Percentiles rank a stretch among this genome's conserved stretches.
Conservation (phyloP, 1,284 basidiomycete genomes). For the Ceratobasidium sp. region DNA sequence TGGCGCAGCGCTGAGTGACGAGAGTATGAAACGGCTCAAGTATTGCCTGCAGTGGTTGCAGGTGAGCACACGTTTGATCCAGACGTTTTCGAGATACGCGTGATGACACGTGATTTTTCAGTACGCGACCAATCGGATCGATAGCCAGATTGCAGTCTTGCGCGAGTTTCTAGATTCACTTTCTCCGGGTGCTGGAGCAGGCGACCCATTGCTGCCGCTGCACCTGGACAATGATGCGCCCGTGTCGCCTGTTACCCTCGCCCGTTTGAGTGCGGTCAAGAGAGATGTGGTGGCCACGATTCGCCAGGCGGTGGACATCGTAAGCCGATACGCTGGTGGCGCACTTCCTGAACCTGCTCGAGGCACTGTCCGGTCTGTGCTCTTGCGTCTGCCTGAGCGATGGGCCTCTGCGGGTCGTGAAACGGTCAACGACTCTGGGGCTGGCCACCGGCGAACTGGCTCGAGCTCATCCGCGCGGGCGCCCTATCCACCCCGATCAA, state of each 20-base stretch:
- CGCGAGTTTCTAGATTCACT: slow-evolving; percentile 76
- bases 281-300: slow-evolving; percentile 85
- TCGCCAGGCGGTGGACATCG: slow-evolving; percentile 85
- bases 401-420: slow-evolving; percentile 64
- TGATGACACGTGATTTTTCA: slow-evolving; percentile 50
- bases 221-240: slow-evolving; percentile 54
- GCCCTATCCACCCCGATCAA: slow-evolving; percentile 34
- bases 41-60: slow-evolving; percentile 91
- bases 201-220: slow-evolving; percentile 48
- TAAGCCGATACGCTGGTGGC: slow-evolving; percentile 83
- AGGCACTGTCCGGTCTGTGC: slow-evolving; percentile 76
- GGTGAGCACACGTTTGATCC: slow-evolving; percentile 54
- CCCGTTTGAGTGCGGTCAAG: slow-evolving; percentile 73
- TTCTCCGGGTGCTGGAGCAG: slow-evolving; percentile 45
- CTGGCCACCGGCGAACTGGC: slow-evolving; percentile 31
- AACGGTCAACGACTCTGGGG: slow-evolving; percentile 8
- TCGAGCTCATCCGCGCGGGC: slow-evolving; percentile 44
- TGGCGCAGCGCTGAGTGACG: slow-evolving; percentile 85
- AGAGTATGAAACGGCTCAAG: slow-evolving; percentile 84
- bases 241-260: slow-evolving; percentile 62
- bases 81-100: slow-evolving; percentile 18
- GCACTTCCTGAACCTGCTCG: slow-evolving; percentile 85
- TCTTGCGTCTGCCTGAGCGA: slow-evolving; percentile 78
- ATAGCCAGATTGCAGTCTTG: slow-evolving; percentile 83
- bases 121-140: slow-evolving; percentile 88